phyloP scores from a whole-genome alignment of 2,329 filamentous ascomycete species.

The Harringtonia lauricola region DNA sequence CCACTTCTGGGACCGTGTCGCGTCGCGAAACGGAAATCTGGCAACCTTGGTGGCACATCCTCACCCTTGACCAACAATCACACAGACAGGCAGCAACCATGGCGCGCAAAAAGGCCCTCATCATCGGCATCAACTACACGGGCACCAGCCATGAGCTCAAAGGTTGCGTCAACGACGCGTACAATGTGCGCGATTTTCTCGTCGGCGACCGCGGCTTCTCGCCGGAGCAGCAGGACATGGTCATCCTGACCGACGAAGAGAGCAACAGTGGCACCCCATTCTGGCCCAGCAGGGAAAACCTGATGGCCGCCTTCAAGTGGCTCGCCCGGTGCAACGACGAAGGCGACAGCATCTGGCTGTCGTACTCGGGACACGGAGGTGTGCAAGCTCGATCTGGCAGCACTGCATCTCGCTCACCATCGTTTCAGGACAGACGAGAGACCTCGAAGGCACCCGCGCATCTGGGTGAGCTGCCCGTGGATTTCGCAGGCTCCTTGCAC shows the following conservation, averaged over 20 bases:
- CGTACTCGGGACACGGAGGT: slow-evolving; percentile 49
- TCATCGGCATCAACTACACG: slow-evolving; percentile 49
- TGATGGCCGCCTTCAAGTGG: slow-evolving; percentile 43
- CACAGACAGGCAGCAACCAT: not conserved
- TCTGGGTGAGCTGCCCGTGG: slow-evolving; percentile 24
- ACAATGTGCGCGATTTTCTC: slow-evolving; percentile 25
- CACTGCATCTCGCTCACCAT: not conserved
- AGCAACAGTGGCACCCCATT: slow-evolving; percentile 21
- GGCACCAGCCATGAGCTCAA: slow-evolving; percentile 43
- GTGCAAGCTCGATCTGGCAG: not conserved
- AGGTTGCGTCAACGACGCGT: slow-evolving; percentile 36
- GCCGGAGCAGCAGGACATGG: slow-evolving; percentile 20
- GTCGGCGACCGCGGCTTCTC: slow-evolving; percentile 25
- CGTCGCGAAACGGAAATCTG: too few relatives aligned
- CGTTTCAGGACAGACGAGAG: slow-evolving; percentile 29
- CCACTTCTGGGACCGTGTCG: too few relatives aligned
- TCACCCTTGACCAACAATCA: too few relatives aligned
- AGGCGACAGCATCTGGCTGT: slow-evolving; percentile 40
- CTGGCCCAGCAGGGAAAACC: slow-evolving; percentile 22
- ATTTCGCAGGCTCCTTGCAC: not conserved
- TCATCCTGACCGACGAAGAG: slow-evolving; percentile 22
- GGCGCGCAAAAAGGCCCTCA: slow-evolving; percentile 21
- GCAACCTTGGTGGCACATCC: too few relatives aligned
- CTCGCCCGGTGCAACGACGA: slow-evolving; percentile 37
- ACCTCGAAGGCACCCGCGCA: slow-evolving; percentile 26